Conservation (phyloP, 257 asterid species). For the Lycium barbarum region DNA sequence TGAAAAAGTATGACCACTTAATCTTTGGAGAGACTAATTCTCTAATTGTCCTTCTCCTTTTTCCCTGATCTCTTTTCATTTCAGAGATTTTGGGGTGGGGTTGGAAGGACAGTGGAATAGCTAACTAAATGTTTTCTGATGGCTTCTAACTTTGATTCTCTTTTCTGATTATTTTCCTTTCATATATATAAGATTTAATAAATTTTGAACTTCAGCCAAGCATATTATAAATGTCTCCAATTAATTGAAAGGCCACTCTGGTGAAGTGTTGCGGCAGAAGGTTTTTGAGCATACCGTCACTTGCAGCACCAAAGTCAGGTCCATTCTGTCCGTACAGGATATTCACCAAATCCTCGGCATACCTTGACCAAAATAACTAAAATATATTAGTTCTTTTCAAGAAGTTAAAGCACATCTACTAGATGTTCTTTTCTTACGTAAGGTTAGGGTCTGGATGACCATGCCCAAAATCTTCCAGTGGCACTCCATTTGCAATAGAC, state of each 20-base stretch:
- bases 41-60: not conserved
- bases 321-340: constrained; percentile 79
- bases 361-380: constrained; percentile 53
- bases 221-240: not conserved
- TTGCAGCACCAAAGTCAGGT: constrained; percentile 98
- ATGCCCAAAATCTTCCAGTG: constrained; percentile 94
- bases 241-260: not conserved
- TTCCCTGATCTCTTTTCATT: not conserved
- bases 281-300: constrained; percentile 71
- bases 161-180: not conserved
- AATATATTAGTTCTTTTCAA: constrained; percentile 35
- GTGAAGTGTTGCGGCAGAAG: constrained; percentile 13
- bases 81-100: constrained; percentile 2
- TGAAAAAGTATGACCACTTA: constrained; percentile 11
- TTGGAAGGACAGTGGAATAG: not conserved
- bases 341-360: constrained; percentile 93
- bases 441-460: constrained; percentile 99
- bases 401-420: constrained; percentile 25
- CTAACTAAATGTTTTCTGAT: not conserved
- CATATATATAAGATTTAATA: not conserved
- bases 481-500: constrained; percentile 83
- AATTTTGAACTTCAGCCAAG: not conserved
- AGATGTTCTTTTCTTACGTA: constrained; percentile 62
- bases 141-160: not conserved
- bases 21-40: constrained; percentile 8